Evolutionary conservation across 1,284 basidiomycete species (phyloP).

Genomic region (Austroboletus novae-zelandiae): DNA sequence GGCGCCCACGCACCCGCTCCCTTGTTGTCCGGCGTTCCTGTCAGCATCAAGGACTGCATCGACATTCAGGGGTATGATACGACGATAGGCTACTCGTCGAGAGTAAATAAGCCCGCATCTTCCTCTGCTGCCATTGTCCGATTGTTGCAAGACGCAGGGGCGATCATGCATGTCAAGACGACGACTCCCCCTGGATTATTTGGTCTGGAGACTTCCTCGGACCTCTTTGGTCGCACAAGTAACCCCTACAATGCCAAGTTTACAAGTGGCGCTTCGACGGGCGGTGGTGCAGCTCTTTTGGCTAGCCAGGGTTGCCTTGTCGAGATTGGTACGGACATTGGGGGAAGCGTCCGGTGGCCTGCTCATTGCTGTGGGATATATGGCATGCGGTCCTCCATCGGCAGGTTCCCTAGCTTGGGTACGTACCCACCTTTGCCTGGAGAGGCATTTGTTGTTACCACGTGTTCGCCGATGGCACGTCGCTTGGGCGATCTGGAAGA

Average conservation of each 20-base stretch:
- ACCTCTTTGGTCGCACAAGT: conserved; percentile 47
- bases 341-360: conserved; percentile 52
- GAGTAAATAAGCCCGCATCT: conserved; percentile 36
- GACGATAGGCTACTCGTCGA: conserved; percentile 49
- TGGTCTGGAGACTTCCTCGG: conserved; percentile 53
- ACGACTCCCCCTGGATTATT: conserved; percentile 49
- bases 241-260: conserved; percentile 46
- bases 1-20: not conserved
- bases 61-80: conserved; percentile 46
- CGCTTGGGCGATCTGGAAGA: conserved; percentile 46
- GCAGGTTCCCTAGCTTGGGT: conserved; percentile 35
- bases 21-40: conserved; percentile 30
- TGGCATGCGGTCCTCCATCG: conserved; percentile 47
- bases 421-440: conserved; percentile 33
- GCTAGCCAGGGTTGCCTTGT: conserved; percentile 43
- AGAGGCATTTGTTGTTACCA: conserved; percentile 39
- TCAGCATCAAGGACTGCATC: conserved; percentile 34
- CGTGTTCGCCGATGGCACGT: conserved; percentile 49
- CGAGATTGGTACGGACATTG: conserved; percentile 51
- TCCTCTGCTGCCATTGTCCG: conserved; percentile 41
- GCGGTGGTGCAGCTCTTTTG: conserved; percentile 49
- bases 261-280: conserved; percentile 46
- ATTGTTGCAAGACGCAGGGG: conserved; percentile 46
- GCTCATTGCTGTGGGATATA: conserved; percentile 53
- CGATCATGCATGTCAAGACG: conserved; percentile 53